Percentiles rank a stretch among this genome's conserved stretches.
These are phyloP conservation scores for Globisporangium nodosum DNA, from an alignment of 352 stramenopile genomes.

Conservation along the genomic window DNA sequence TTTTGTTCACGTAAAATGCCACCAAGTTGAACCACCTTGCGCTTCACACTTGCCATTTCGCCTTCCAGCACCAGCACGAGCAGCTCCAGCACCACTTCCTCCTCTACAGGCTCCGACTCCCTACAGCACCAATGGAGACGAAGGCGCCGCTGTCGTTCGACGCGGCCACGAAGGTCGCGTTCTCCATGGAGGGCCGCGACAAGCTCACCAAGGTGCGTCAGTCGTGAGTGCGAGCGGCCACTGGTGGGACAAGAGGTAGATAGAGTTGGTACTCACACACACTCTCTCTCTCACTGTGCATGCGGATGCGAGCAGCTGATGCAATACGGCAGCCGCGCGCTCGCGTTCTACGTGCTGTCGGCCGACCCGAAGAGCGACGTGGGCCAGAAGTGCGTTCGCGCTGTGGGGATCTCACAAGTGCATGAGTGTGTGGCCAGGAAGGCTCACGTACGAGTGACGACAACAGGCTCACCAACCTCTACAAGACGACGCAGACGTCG, in stretches of 20 bases:
- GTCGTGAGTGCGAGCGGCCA: background rate
- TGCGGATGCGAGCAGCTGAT: slow-evolving; percentile 30
- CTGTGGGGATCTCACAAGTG: too few relatives aligned
- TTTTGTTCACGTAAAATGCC: slow-evolving; percentile 6
- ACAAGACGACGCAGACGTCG: slow-evolving; percentile 76
- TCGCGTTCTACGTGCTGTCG: slow-evolving; percentile 76
- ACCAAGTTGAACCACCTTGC: slow-evolving; percentile 1
- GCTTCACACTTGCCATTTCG: background rate
- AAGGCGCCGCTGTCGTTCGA: slow-evolving; percentile 67
- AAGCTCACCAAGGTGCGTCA: slow-evolving; percentile 84
- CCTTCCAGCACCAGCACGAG: background rate
- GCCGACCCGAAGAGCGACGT: slow-evolving; percentile 79
- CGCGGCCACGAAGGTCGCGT: slow-evolving; percentile 56
- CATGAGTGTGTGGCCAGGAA: too few relatives aligned
- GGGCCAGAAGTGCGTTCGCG: slow-evolving; percentile 39
- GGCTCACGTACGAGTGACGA: too few relatives aligned
- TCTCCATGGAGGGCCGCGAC: slow-evolving; percentile 78
- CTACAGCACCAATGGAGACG: slow-evolving; percentile 19
- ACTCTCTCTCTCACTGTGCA: background rate
- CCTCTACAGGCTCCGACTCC: too few relatives aligned
- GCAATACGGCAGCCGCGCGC: slow-evolving; percentile 79
- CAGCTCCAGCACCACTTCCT: background rate
- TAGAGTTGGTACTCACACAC: background rate
- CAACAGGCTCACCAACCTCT: slow-evolving; percentile 52
- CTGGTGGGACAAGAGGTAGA: background rate